Conservation (phyloP, 768 basidiomycete species). For the Leucocoprinus leucothites region DNA sequence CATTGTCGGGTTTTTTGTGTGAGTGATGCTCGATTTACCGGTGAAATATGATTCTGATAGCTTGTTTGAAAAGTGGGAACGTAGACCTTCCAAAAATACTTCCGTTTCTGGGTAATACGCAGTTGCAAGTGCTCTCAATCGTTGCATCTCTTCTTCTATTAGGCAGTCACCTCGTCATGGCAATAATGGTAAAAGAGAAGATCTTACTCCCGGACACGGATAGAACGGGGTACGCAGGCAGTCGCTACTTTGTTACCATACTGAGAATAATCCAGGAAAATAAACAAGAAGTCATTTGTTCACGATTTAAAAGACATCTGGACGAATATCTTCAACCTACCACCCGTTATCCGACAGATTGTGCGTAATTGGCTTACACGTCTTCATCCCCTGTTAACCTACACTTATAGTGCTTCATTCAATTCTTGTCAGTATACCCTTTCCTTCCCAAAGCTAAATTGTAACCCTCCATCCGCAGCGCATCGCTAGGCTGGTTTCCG, state of each 20-base stretch:
- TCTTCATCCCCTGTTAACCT: not conserved
- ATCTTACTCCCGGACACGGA: constrained; percentile 45
- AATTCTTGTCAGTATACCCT: constrained; percentile 65
- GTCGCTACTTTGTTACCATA: not conserved
- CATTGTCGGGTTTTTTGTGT: constrained; percentile 88
- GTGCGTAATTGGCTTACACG: constrained; percentile 40
- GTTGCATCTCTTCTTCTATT: constrained; percentile 70
- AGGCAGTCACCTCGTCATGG: constrained; percentile 59
- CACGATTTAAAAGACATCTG: constrained; percentile 66
- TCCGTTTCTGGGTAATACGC: constrained; percentile 74
- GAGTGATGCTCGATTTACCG: constrained; percentile 24
- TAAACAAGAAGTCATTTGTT: constrained; percentile 25
- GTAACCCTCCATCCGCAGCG: constrained; percentile 33
- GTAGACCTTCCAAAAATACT: constrained; percentile 68
- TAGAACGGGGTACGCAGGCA: constrained; percentile 17
- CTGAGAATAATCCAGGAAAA: constrained; percentile 19
- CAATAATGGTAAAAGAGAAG: constrained; percentile 66
- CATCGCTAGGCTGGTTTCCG: constrained; percentile 92
- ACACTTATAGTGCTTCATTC: constrained; percentile 59
- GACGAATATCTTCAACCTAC: constrained; percentile 65
- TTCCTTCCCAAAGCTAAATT: not conserved
- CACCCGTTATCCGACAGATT: constrained; percentile 74
- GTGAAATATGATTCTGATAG: not conserved
- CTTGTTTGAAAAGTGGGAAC: constrained; percentile 57
- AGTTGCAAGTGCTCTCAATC: constrained; percentile 79